Percentiles rank a stretch among this genome's conserved stretches.
Conservation (phyloP, 441 rosid genomes). For the Bocquillonia castaneifolia region DNA sequence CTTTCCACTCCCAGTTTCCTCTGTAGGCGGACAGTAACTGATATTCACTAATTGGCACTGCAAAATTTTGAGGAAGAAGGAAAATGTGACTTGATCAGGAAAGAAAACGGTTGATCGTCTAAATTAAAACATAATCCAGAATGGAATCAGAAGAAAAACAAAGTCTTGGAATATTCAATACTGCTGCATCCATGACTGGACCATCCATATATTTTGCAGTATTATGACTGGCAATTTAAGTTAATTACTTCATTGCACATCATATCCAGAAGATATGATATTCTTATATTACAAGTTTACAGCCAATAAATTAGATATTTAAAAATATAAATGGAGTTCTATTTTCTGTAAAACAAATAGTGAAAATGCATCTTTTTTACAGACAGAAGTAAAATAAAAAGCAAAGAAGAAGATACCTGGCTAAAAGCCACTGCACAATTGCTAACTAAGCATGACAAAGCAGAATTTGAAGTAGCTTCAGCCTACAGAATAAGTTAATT, state of each 20-base stretch:
- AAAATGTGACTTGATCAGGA: conserved; percentile 8
- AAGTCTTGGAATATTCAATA: neutral
- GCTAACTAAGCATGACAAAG: conserved; percentile 54
- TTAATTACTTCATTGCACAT: too few species aligned
- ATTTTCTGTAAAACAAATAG: neutral
- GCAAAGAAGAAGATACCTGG: conserved; percentile 45
- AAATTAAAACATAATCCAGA: neutral
- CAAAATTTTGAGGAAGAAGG: conserved; percentile 15
- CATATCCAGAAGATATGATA: neutral
- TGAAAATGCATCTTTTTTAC: neutral
- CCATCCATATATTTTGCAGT: neutral
- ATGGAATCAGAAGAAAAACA: neutral
- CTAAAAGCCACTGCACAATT: conserved; percentile 35
- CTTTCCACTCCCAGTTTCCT: conserved; percentile 51
- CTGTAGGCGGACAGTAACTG: conserved; percentile 87
- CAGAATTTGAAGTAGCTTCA: conserved; percentile 49
- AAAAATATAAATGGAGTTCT: too few species aligned
- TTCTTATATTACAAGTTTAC: too few species aligned
- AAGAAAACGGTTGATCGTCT: conserved; percentile 1
- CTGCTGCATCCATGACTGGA: neutral
- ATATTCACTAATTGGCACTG: conserved; percentile 95
- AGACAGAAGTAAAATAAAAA: neutral
- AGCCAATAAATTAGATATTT: too few species aligned
- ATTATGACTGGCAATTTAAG: too few species aligned
- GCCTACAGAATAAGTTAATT: conserved; percentile 36